phyloP scores from a whole-genome alignment of 2,329 filamentous ascomycete species.

The Colletotrichum costaricense region DNA sequence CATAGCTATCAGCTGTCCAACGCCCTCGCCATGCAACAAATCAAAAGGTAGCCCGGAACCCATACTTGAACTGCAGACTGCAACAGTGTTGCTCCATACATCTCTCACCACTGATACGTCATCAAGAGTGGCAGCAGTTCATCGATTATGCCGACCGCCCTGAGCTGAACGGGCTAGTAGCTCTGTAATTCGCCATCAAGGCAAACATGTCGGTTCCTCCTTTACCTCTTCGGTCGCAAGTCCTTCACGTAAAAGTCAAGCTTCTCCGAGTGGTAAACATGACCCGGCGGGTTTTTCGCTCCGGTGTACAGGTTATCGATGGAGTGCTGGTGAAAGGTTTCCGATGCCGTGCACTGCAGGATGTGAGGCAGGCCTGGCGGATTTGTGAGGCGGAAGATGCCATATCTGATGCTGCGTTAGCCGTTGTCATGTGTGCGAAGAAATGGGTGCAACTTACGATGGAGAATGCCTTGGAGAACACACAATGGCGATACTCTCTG shows the following conservation, averaged over 20 bases:
- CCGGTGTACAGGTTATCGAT: slow-evolving; percentile 81
- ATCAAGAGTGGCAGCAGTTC: neutral
- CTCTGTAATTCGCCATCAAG: neutral
- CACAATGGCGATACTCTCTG: slow-evolving; percentile 96
- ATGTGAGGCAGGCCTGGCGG: slow-evolving; percentile 91
- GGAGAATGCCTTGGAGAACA: slow-evolving; percentile 86
- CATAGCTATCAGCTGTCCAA: neutral
- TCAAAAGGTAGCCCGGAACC: neutral
- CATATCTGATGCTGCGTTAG: slow-evolving; percentile 70
- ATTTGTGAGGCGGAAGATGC: slow-evolving; percentile 92
- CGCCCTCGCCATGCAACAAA: slow-evolving; percentile 34
- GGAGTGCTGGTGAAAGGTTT: slow-evolving; percentile 83
- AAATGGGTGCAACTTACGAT: slow-evolving; percentile 65
- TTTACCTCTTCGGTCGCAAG: slow-evolving; percentile 52
- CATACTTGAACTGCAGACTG: neutral
- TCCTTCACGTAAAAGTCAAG: slow-evolving; percentile 71
- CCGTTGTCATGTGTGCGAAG: neutral
- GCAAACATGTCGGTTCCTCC: neutral
- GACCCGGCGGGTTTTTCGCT: slow-evolving; percentile 73
- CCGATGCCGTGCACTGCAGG: slow-evolving; percentile 79
- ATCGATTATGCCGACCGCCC: neutral
- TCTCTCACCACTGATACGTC: too few species aligned
- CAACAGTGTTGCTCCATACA: neutral
- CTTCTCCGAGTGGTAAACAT: slow-evolving; percentile 76
- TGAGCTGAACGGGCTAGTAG: too few species aligned